Base-by-base conservation (phyloP, 345 rosid genomes). In the Microcos paniculata region DNA sequence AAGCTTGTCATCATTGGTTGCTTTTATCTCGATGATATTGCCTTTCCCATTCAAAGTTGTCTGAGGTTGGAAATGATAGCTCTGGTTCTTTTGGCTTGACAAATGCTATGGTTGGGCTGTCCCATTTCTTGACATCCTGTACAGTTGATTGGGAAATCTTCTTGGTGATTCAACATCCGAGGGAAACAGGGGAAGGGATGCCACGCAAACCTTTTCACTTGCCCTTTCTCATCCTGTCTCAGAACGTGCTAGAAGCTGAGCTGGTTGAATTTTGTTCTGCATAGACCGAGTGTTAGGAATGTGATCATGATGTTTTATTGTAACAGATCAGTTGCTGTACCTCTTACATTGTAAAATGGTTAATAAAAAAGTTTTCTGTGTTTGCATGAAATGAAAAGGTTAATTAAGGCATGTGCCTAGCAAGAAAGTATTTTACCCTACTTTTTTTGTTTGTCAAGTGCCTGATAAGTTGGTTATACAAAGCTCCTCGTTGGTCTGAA, bases 41-140 rank as follows among this genome's bases (percentile, higher is more conserved):
- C 45, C 62, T 40, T 64, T 55, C 43, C 58, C 72, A 21, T 66
- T 35, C 45, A 28, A 49, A 61, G n/a, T 49, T 66, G 46, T 45
- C 43, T 52, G 73, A 64, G 77, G 55, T 59, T 38, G 57, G 66
- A 55, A 57, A 55, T 33, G 31, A 43, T 68, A 73, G 73, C 38
- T 46, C 12, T 30, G 26, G 11, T 53, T 19, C 23, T 64, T 48
- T 66, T 53, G 61, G 33, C 73, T 53, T 73, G 59, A 28, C 45
- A 62, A 24, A 55, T 71, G 78, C 61, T 52, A 80, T n/a, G 48
- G 58, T 58, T 76, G 74, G 75, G 11, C 73, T 61, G 35, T 57
- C 62, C 62, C n/a, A n/a, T 53, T n/a, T 70, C 61, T 21, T 14
- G 48, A 42, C 35, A 45, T 28, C 42, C 33, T 40, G 45, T 42